Evolutionary conservation across 2,329 filamentous ascomycete species (phyloP), one percentile per base, ranked within the genome.

Genomic region (Neurospora crassa): DNA sequence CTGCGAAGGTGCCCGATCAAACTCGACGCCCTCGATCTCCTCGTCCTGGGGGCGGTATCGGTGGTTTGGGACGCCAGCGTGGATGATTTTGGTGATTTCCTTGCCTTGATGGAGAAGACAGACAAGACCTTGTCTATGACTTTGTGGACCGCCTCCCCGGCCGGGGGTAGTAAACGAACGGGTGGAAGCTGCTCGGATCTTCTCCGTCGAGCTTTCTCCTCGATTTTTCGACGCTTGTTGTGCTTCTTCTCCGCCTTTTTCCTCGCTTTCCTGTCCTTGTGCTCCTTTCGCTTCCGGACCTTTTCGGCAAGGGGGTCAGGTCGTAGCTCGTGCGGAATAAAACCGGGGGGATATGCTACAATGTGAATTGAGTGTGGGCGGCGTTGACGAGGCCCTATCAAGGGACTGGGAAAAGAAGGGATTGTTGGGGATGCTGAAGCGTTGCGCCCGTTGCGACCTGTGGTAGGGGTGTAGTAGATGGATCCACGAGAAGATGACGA

Each of bases 351-450:
- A 73, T 84, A 86, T 71, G 82, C 83, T 72, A 81, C 82, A 72
- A 88, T 87, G 77, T 86, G 84, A 72, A 88, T 88, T 59, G 85
- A 86, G 75, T 87, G 85, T 63, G 85, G 86, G 76, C 86, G 81
- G 74, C 85, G 83, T 72, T 79, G 83, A 74, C 86, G 83, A 71
- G 82, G 82, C 76, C 84, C 83, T 77, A 86, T 87, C 74, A 83
- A 80, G 71, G 79, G 82, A 68, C 75, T 78, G 72, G 78, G 82
- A 74, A 80, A 79, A 40, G 71, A 72, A 43, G 77, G 77, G n/a
- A 72, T 70, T 29, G 74, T 71, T 63, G 53, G 24, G 10, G 53
- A 34, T 34, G 24, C 29, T 18, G 53, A 16, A 41, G 74, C 40
- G 7, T 70, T 53, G 67, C 75, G 76, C 69, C 73, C 72, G 59